Evolutionary conservation across 2,329 filamentous ascomycete genomes (phyloP), one percentile per base, ranked within the genome.

Genomic region (Aspergillaceae sp.): DNA sequence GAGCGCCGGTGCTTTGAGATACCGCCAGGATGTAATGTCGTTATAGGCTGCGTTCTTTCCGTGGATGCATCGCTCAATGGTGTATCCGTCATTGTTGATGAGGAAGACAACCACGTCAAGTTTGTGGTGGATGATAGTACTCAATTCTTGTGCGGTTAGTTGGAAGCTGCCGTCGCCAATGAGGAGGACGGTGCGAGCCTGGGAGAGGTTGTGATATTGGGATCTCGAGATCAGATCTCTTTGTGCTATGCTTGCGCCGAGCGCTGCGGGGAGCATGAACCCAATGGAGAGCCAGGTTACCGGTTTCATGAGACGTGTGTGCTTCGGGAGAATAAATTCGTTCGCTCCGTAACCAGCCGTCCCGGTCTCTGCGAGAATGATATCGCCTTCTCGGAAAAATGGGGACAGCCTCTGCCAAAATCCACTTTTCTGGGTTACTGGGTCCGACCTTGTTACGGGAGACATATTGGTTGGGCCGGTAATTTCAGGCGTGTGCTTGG

Each of bases 131-230:
- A 85, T 78, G 54, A 84, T 83, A 2, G 79, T 82, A 7, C 76
- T 75, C 3, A 86, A 66, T 51, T 84, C 81, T 57, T 86, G 82
- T 0, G 74, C 79, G 0, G 81, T 85, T 66, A 85, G 76, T 51
- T 83, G 77, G 48, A 85, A 74, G 50, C 78, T 81, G 3, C 81
- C 82, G 44, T 83, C 80, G 4, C 80, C 80, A 32, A 80, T 80
- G 49, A 80, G 71, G 1, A 83, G 63, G 7, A 82, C 70, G 0
- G 78, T 77, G 45, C 76, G 67, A n/a, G 54, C 51, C 9, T 56
- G 58, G 30, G 49, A 45, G 36, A 40, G 29, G 11, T 51, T 41
- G 43, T 59, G 52, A 7, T 47, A 51, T 11, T 57, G 50, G 9
- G 37, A 10, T 11, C 40, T 26, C 5, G 51, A n/a, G 44, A 40